Evolutionary conservation across 2,329 filamentous ascomycete species (phyloP).

Genomic region (Pseudocercospora musae): DNA sequence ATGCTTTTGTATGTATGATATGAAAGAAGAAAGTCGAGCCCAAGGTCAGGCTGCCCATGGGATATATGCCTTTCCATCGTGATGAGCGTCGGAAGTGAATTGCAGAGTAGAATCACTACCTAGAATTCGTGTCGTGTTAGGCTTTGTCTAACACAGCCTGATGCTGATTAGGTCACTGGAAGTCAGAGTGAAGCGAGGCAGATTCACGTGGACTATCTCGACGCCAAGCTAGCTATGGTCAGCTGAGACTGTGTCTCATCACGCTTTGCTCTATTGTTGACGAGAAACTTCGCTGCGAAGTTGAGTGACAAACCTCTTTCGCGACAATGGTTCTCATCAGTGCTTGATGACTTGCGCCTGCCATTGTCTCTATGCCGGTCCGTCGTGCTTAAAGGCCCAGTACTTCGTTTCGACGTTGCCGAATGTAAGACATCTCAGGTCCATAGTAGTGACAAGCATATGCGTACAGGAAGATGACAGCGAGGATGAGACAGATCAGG

Average conservation of each 20-base stretch:
- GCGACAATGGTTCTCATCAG: neutral
- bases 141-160: constrained; percentile 1
- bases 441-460: constrained; percentile 8
- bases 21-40: neutral
- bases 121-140: constrained; percentile 2
- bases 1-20: neutral
- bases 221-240: neutral
- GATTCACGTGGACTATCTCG: constrained; percentile 4
- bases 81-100: neutral
- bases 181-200: neutral
- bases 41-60: neutral
- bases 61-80: neutral
- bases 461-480: constrained; percentile 1
- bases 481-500: neutral
- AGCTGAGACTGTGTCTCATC: constrained; percentile 9
- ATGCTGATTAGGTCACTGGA: constrained; percentile 7
- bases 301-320: neutral
- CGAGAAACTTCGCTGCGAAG: neutral
- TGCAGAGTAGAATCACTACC: neutral
- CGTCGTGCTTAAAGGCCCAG: neutral
- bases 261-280: neutral
- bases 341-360: neutral
- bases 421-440: constrained; percentile 17
- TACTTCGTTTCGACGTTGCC: constrained; percentile 8
- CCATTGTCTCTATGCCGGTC: neutral